Base-by-base conservation (phyloP, 2,329 filamentous ascomycete genomes). In the Chaetomium strumarium region DNA sequence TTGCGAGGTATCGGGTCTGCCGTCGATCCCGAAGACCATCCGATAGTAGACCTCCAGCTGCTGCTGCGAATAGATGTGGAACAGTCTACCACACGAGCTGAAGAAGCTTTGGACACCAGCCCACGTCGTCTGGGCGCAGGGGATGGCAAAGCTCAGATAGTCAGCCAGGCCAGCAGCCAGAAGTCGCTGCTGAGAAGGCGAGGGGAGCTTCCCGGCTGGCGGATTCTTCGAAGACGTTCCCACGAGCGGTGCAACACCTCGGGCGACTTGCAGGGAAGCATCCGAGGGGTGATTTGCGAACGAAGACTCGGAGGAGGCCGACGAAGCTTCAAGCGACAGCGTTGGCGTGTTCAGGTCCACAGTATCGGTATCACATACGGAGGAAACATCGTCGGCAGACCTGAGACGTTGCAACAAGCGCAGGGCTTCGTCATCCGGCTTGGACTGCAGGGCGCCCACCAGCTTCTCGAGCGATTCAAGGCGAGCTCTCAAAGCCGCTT, bases 401-500 rank as follows among this genome's bases (percentile, higher is more conserved):
- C 65, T 58, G 41, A 68, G 55, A 12, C 56, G 60, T 12, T 58
- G 58, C 17, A 68, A 44, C 3, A 68, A 38, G 8, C 39, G 31
- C 16, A 61, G 60, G 7, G 63, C 60, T 7, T 69, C 62, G n/a
- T 60, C 55, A 1, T 57, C 50, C 0, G 59, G 37, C 16, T 54
- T 58, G 5, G 55, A 46, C 40, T 60, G 63, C 13, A 69, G 58
- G 0, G 57, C 58, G 1, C 52, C 44, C 40, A 68, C 56, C 19
- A 68, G 41, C 20, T 59, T 58, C 55, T 69, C 66, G 9, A 66
- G 56, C 8, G 58, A 53, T 5, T 62, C 58, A 1, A 68, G 56
- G 1, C 66, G 64, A 1, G 63, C 52, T 42, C 64, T 63, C 51
- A 63, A 63, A 14, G 65, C 65, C 2, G 59, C 64, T 40, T 65